These are phyloP conservation scores for Aspergillus melleus DNA, from an alignment of 2,329 filamentous ascomycete species.

Conservation along the genomic window DNA sequence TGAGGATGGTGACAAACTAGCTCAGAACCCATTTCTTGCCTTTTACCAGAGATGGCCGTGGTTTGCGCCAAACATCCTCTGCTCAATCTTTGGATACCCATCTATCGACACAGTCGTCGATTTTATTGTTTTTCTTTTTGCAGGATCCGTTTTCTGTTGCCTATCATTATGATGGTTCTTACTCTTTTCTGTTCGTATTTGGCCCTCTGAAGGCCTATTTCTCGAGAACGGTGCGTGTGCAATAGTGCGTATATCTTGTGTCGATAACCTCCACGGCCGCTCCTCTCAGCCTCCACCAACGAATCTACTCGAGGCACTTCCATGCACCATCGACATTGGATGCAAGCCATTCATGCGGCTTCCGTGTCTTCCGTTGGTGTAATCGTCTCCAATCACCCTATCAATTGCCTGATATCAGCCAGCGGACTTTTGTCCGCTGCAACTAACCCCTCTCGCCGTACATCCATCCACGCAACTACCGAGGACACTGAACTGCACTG, in stretches of 20 bases:
- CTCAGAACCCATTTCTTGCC: constrained; percentile 73
- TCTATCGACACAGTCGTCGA: constrained; percentile 48
- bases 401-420: not conserved
- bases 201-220: not conserved
- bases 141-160: not conserved
- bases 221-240: constrained; percentile 10
- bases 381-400: not conserved
- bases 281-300: not conserved
- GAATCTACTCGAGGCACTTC: not conserved
- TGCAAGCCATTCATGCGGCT: not conserved
- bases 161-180: not conserved
- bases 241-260: constrained; percentile 1
- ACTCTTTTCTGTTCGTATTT: not conserved
- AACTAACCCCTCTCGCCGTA: not conserved
- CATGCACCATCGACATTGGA: not conserved
- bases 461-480: not conserved
- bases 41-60: constrained; percentile 81
- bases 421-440: constrained; percentile 7
- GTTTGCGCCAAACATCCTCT: constrained; percentile 61
- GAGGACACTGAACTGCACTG: too few species aligned
- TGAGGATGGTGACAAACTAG: constrained; percentile 69
- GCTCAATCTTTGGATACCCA: constrained; percentile 57
- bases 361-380: not conserved
- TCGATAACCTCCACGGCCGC: not conserved
- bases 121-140: constrained; percentile 35